Percentiles rank a stretch among this genome's conserved stretches.
phyloP scores from a whole-genome alignment of 805 yeast genomes.

The Starmerella riodocensis region DNA sequence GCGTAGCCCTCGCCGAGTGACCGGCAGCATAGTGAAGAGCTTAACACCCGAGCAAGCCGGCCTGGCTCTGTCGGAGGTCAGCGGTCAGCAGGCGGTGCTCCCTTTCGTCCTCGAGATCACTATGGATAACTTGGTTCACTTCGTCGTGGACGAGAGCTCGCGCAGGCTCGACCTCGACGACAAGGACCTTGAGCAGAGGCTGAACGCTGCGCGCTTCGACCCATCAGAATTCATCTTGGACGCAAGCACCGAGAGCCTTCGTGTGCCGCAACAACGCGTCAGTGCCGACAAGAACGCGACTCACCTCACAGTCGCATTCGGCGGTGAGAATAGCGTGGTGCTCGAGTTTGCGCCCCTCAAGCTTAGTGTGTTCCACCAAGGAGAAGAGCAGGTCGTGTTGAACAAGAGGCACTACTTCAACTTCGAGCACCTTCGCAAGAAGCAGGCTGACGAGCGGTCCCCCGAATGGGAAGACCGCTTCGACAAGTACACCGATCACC shows the following conservation, averaged over 20 bases:
- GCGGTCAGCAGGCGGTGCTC: constrained; percentile 32
- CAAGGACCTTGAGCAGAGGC: not conserved
- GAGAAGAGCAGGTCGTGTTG: constrained; percentile 38
- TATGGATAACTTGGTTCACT: constrained; percentile 47
- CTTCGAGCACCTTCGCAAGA: constrained; percentile 64
- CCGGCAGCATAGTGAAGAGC: constrained; percentile 12
- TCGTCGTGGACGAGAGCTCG: constrained; percentile 52
- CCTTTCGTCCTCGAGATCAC: constrained; percentile 49
- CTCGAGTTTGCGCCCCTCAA: constrained; percentile 39
- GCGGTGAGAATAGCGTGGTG: constrained; percentile 29
- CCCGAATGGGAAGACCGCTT: constrained; percentile 63
- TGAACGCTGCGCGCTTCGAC: constrained; percentile 16
- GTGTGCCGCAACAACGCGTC: not conserved
- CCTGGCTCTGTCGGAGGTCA: constrained; percentile 2
- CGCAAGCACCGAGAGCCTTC: not conserved
- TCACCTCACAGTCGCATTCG: constrained; percentile 7
- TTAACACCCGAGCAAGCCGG: constrained; percentile 5
- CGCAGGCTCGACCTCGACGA: constrained; percentile 22
- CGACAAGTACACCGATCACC: constrained; percentile 49
- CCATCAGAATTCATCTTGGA: constrained; percentile 17
- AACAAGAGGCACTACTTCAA: constrained; percentile 65
- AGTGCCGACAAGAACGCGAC: not conserved
- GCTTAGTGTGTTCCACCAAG: constrained; percentile 36
- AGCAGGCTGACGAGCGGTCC: constrained; percentile 33
- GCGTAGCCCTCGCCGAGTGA: constrained; percentile 5